Evolutionary conservation across 768 basidiomycete species (phyloP).

Genomic region (Scleroderma bovista): DNA sequence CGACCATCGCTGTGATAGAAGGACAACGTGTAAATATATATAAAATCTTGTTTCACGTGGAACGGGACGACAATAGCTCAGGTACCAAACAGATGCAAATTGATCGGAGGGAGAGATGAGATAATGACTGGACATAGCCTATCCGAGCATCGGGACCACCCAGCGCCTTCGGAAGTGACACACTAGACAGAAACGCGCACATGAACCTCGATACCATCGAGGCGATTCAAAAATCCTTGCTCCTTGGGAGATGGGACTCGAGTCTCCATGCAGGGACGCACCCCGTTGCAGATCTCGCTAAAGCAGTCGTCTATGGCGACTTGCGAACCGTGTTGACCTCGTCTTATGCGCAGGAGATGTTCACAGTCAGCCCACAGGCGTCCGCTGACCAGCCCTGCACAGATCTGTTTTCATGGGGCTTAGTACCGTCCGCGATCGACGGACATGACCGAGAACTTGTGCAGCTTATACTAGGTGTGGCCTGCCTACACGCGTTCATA

Average conservation of each 20-base stretch:
- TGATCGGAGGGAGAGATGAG: too few relatives aligned
- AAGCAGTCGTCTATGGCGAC: constrained; percentile 53
- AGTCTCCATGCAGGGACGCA: constrained; percentile 16
- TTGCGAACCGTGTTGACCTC: constrained; percentile 51
- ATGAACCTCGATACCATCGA: constrained; percentile 18
- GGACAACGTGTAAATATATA: too few relatives aligned
- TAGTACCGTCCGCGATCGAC: constrained; percentile 24
- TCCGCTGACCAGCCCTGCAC: constrained; percentile 37
- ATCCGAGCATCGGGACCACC: too few relatives aligned
- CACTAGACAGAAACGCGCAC: neutral
- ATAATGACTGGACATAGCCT: constrained; percentile 6
- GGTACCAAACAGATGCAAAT: too few relatives aligned
- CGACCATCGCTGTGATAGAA: neutral
- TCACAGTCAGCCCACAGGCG: constrained; percentile 27
- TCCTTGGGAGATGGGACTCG: constrained; percentile 45
- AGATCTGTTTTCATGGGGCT: constrained; percentile 28
- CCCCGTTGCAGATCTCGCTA: constrained; percentile 37
- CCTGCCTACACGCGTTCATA: constrained; percentile 83
- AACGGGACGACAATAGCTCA: too few relatives aligned
- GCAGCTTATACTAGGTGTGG: constrained; percentile 62
- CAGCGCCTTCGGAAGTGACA: neutral
- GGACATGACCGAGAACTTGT: constrained; percentile 46
- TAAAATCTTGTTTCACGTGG: neutral
- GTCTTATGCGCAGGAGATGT: constrained; percentile 35
- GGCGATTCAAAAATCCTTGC: constrained; percentile 48